phyloP scores from a whole-genome alignment of 805 yeast species.

The Lachancea lanzarotensis region DNA sequence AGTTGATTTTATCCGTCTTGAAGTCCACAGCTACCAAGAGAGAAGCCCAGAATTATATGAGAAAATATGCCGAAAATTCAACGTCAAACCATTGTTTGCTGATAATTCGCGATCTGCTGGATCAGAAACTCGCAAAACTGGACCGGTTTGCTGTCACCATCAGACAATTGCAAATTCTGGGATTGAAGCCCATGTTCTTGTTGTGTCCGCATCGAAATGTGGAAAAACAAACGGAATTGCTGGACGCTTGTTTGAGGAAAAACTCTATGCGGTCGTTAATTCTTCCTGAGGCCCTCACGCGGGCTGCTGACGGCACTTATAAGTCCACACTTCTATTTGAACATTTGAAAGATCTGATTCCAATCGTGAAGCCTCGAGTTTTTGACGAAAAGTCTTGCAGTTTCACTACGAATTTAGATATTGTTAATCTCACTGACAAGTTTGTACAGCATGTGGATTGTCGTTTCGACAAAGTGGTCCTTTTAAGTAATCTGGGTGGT shows the following conservation, averaged over 20 bases:
- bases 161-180: conserved; percentile 34
- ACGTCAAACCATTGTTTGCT: conserved; percentile 24
- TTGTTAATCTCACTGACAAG: conserved; percentile 33
- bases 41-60: conserved; percentile 76
- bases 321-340: conserved; percentile 35
- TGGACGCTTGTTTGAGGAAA: conserved; percentile 20
- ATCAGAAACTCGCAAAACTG: conserved; percentile 8
- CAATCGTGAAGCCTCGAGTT: conserved; percentile 56
- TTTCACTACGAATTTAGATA: conserved; percentile 34
- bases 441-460: conserved; percentile 34
- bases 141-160: conserved; percentile 21
- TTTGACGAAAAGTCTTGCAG: conserved; percentile 49
- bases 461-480: conserved; percentile 68
- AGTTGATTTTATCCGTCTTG: conserved; percentile 74
- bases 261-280: conserved; percentile 23
- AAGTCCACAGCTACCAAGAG: conserved; percentile 90
- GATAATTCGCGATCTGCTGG: conserved; percentile 22
- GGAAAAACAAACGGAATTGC: conserved; percentile 16
- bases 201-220: conserved; percentile 35
- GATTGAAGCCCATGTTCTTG: conserved; percentile 67
- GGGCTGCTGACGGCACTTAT: conserved; percentile 12
- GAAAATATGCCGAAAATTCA: conserved; percentile 46
- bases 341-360: conserved; percentile 20
- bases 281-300: conserved; percentile 20
- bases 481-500: conserved; percentile 81